Evolutionary conservation across 495 filamentous ascomycete species (phyloP).

Genomic region (Trichoderma erinaceum): DNA sequence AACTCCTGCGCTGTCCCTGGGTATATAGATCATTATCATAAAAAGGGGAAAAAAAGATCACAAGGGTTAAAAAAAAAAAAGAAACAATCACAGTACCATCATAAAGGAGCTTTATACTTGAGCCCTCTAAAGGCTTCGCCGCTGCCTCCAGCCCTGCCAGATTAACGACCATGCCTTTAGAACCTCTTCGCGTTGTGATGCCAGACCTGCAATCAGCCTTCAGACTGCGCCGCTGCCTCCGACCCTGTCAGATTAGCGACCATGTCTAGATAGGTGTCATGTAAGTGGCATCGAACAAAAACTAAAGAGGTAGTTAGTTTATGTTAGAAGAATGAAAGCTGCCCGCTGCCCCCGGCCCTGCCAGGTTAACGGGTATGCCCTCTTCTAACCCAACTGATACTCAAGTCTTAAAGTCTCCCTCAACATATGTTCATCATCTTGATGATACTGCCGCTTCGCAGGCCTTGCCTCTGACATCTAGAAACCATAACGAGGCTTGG

Average conservation of each 20-base stretch:
- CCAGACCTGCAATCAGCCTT: background rate
- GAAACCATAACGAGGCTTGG: background rate
- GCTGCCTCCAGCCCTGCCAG: background rate
- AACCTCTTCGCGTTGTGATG: background rate
- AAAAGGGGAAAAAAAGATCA: background rate
- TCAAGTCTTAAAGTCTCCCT: background rate
- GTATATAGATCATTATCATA: background rate
- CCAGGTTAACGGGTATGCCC: conserved; percentile 4
- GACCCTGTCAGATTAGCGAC: background rate
- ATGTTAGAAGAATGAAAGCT: background rate
- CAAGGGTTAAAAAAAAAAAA: background rate
- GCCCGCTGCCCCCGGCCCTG: background rate
- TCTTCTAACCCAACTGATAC: background rate
- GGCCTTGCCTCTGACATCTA: background rate
- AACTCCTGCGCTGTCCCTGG: background rate
- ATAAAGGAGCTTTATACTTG: background rate
- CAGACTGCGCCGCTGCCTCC: background rate
- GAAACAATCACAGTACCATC: background rate
- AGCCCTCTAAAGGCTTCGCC: background rate
- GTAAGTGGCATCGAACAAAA: background rate
- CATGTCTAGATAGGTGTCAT: background rate
- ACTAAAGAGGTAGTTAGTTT: background rate
- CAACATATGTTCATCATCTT: background rate
- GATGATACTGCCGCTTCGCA: background rate
- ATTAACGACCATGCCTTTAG: background rate